These are phyloP conservation scores for Ensete ventricosum DNA, from an alignment of 176 grass and related monocot species.

Conservation along the genomic window DNA sequence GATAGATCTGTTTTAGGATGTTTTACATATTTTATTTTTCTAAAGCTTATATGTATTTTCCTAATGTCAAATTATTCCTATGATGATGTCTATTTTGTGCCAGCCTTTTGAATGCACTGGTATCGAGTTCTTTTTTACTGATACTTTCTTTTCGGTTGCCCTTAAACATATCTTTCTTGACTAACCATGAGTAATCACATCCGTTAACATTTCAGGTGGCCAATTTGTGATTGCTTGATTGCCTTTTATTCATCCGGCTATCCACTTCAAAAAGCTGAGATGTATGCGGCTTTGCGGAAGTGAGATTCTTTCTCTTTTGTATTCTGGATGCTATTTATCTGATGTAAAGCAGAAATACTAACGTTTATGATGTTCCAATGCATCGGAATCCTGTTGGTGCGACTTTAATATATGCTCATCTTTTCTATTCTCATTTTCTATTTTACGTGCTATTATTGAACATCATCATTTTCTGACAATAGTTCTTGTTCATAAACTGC, in stretches of 20 bases:
- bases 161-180: background rate
- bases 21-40: background rate
- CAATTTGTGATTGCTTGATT: constrained; percentile 83
- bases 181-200: no score
- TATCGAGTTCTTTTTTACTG: background rate
- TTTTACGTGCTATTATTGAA: background rate
- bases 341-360: background rate
- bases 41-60: background rate
- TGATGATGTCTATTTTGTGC: background rate
- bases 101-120: background rate
- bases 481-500: background rate
- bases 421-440: background rate
- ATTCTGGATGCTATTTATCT: background rate
- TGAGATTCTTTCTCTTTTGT: constrained; percentile 25
- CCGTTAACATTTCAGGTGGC: constrained; percentile 58
- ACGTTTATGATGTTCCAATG: background rate
- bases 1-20: background rate
- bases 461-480: background rate
- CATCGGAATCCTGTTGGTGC: background rate
- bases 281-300: constrained; percentile 70
- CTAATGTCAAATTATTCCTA: background rate
- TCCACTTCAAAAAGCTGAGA: constrained; percentile 84
- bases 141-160: background rate
- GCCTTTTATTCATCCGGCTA: constrained; percentile 91
- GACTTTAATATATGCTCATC: background rate